Conservation (phyloP, 2,329 filamentous ascomycete genomes). For the Fusarium foetens region DNA sequence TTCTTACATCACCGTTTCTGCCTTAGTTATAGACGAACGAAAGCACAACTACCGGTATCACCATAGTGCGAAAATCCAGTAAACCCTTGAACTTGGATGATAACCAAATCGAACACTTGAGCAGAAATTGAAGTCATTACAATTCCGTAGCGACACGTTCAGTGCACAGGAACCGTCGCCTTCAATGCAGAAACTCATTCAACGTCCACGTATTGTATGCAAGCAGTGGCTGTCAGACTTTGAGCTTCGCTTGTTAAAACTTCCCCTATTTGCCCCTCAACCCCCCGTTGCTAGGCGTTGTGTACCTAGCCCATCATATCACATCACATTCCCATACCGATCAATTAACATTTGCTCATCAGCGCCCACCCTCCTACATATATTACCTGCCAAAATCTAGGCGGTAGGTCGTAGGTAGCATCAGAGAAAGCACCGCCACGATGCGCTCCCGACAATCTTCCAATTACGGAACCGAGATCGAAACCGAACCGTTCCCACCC, state of each 20-base stretch:
- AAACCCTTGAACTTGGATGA: too few relatives aligned
- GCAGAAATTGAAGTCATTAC: too few relatives aligned
- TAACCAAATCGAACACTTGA: too few relatives aligned
- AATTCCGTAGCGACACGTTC: too few relatives aligned
- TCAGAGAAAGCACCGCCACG: background rate
- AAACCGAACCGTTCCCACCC: constrained; percentile 43
- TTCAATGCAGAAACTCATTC: too few relatives aligned
- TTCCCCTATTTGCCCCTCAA: too few relatives aligned
- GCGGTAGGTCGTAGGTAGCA: background rate
- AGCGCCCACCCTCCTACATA: background rate
- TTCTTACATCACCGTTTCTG: background rate
- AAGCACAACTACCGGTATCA: too few relatives aligned
- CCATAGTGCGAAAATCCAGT: too few relatives aligned
- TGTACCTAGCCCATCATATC: background rate
- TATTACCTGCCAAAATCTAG: background rate
- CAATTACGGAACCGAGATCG: constrained; percentile 16
- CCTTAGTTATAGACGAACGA: too few relatives aligned
- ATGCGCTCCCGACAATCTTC: constrained; percentile 14
- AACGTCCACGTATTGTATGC: background rate
- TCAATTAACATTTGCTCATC: background rate
- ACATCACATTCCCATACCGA: background rate
- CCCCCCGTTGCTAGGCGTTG: background rate
- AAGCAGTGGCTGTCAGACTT: background rate
- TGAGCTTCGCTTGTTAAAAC: background rate
- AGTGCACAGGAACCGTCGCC: too few relatives aligned